Percentiles rank a stretch among this genome's conserved stretches.
These are phyloP conservation scores for Fraxinus albicans DNA, from an alignment of 305 asterid genomes.

Conservation along the genomic window DNA sequence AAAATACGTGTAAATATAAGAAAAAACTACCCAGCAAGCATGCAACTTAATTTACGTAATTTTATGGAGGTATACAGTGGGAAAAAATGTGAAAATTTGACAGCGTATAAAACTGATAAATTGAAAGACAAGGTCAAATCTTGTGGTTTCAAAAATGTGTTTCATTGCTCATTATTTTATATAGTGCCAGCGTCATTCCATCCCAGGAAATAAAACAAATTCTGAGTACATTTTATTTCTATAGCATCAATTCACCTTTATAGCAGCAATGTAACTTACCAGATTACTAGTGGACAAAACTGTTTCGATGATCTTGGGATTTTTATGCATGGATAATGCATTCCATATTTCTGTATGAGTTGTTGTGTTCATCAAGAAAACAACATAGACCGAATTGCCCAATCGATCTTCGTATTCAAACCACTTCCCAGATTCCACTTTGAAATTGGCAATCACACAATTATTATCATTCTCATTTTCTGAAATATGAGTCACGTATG, in stretches of 20 bases:
- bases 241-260: not conserved
- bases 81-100: not conserved
- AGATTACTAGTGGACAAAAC: constrained; percentile 27
- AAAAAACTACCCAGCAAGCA: not conserved
- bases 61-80: not conserved
- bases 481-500: constrained; percentile 32
- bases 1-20: not conserved
- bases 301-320: constrained; percentile 37
- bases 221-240: not conserved
- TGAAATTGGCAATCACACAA: constrained; percentile 29
- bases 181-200: not conserved
- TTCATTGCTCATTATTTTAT: not conserved
- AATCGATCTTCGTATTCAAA: constrained; percentile 19
- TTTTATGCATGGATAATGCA: constrained; percentile 36
- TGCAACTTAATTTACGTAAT: not conserved
- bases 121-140: not conserved
- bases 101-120: not conserved
- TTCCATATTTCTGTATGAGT: constrained; percentile 55
- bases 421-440: constrained; percentile 26
- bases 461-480: constrained; percentile 31
- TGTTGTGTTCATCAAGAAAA: constrained; percentile 40
- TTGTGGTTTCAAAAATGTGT: not conserved
- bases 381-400: constrained; percentile 31
- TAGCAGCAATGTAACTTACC: constrained; percentile 35
- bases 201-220: not conserved